Evolutionary conservation across 306 rosid genomes (phyloP).

Genomic region (Biancaea sappan): DNA sequence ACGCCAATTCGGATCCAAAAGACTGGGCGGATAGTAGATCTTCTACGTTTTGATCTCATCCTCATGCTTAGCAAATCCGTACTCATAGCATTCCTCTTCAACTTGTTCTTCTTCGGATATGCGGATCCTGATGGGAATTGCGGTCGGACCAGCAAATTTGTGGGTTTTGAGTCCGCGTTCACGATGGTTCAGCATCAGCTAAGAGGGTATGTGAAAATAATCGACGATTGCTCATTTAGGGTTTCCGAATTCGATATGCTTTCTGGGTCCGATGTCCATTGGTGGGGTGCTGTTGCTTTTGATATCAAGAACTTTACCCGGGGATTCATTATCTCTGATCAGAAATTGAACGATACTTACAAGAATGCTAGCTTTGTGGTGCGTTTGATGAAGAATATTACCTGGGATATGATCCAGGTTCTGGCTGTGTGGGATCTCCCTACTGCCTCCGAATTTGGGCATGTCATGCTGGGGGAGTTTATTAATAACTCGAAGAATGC

Average conservation of each 20-base stretch:
- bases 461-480: slow-evolving; percentile 40
- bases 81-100: slow-evolving; percentile 38
- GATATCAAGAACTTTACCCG: slow-evolving; percentile 60
- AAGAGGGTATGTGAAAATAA: slow-evolving; percentile 60
- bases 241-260: slow-evolving; percentile 88
- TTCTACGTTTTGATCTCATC: slow-evolving; percentile 40
- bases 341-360: slow-evolving; percentile 58
- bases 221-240: slow-evolving; percentile 80
- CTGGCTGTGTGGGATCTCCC: slow-evolving; percentile 83
- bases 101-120: slow-evolving; percentile 35
- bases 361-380: slow-evolving; percentile 57
- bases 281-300: slow-evolving; percentile 64
- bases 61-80: slow-evolving; percentile 67
- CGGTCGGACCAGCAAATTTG: slow-evolving; percentile 45
- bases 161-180: slow-evolving; percentile 55
- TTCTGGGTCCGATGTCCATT: slow-evolving; percentile 70
- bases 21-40: neutral
- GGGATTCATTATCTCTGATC: slow-evolving; percentile 65
- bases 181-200: slow-evolving; percentile 86
- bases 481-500: slow-evolving; percentile 12
- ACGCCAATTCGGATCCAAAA: slow-evolving; percentile 33
- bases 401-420: slow-evolving; percentile 77
- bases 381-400: slow-evolving; percentile 51
- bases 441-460: slow-evolving; percentile 79
- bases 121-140: slow-evolving; percentile 62